Conservation (phyloP, 495 filamentous ascomycete genomes). For the Aspergillus cristatus region DNA sequence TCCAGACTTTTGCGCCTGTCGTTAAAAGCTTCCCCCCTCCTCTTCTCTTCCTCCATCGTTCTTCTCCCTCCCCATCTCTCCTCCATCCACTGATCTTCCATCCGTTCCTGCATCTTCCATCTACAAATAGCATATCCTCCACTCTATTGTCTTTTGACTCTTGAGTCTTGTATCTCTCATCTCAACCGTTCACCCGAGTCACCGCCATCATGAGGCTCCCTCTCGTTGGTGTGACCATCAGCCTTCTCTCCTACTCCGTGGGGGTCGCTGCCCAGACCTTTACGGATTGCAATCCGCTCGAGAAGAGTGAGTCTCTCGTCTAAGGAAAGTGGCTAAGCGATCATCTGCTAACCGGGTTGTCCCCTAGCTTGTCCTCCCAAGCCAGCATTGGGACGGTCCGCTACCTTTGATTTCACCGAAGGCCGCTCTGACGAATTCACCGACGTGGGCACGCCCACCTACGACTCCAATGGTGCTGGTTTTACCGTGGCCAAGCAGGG, state of each 20-base stretch:
- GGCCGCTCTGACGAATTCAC: conserved; percentile 63
- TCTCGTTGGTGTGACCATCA: conserved; percentile 13
- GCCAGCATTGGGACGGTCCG: conserved; percentile 71
- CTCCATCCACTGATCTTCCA: not conserved
- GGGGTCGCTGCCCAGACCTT: conserved; percentile 62
- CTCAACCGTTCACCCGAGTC: not conserved
- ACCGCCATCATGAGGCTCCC: conserved; percentile 20
- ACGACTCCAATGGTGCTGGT: conserved; percentile 63
- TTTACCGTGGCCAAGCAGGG: conserved; percentile 80
- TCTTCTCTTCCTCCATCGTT: conserved; percentile 1
- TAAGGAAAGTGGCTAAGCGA: not conserved
- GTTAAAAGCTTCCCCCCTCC: not conserved
- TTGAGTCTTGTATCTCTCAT: not conserved
- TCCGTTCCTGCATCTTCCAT: not conserved
- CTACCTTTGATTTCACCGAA: conserved; percentile 70
- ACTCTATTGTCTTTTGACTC: not conserved
- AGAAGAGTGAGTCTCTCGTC: conserved; percentile 45
- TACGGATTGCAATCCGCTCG: conserved; percentile 63
- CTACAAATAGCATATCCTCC: not conserved
- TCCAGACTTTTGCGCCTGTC: too few species aligned
- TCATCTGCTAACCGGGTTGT: too few species aligned
- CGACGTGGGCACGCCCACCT: conserved; percentile 53
- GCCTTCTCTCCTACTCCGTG: conserved; percentile 18
- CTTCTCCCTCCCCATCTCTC: conserved; percentile 3
- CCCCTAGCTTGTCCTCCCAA: conserved; percentile 61